Conservation (phyloP, 495 filamentous ascomycete species). For the Schizothecium vesticola region DNA sequence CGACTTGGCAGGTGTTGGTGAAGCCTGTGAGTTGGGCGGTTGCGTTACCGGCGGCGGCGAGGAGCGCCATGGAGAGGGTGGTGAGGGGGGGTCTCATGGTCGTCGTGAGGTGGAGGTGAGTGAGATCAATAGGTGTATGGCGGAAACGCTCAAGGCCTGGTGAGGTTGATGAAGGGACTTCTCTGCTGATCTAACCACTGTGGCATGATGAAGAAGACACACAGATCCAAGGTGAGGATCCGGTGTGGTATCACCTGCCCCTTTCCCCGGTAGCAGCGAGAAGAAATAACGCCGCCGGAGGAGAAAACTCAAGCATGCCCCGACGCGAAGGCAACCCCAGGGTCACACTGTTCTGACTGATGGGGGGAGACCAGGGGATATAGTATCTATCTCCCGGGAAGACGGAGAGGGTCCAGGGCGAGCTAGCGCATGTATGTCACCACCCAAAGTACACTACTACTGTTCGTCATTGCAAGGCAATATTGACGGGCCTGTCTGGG, state of each 20-base stretch:
- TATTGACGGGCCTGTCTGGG: neutral
- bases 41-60: neutral
- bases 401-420: neutral
- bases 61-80: neutral
- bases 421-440: neutral
- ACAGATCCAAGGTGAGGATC: neutral
- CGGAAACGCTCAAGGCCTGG: neutral
- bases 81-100: constrained; percentile 1
- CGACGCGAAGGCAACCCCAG: neutral
- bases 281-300: neutral
- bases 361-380: neutral
- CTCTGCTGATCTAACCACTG: neutral
- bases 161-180: neutral
- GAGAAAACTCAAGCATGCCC: neutral
- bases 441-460: neutral
- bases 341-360: neutral
- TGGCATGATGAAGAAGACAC: neutral
- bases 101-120: neutral
- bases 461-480: neutral
- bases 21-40: constrained; percentile 14
- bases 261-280: neutral
- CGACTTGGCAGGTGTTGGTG: constrained; percentile 14
- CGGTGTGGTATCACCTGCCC: neutral
- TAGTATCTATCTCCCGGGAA: constrained; percentile 1
- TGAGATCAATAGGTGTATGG: too few species aligned